Evolutionary conservation across 148 eudicot species (phyloP).

Genomic region (Nyssa sinensis): DNA sequence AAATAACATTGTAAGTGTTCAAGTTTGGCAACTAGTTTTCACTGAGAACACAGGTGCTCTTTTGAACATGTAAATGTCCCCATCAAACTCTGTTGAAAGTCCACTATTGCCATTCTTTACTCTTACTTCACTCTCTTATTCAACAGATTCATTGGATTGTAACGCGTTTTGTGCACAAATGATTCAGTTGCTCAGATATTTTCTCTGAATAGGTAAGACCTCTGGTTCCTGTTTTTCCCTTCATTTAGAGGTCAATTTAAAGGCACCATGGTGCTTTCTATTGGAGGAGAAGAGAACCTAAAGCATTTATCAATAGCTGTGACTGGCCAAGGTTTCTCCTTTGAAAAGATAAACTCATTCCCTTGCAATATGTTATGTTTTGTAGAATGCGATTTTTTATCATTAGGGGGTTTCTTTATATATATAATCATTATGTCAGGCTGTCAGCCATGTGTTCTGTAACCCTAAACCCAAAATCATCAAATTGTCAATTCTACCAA

Average conservation of each 20-base stretch:
- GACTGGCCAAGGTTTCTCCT: not conserved
- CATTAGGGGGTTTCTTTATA: not conserved
- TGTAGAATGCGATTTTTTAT: too few relatives aligned
- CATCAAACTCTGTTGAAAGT: not conserved
- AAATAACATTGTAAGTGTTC: slow-evolving; percentile 68
- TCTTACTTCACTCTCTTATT: slow-evolving; percentile 7
- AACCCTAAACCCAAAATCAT: not conserved
- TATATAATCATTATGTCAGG: too few relatives aligned
- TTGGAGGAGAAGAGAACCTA: not conserved
- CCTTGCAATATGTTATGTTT: not conserved
- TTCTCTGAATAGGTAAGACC: not conserved
- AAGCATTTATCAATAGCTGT: not conserved
- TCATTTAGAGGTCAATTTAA: not conserved
- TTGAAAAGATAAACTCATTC: not conserved
- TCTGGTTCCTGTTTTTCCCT: not conserved
- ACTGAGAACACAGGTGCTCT: not conserved
- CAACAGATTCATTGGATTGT: slow-evolving; percentile 71
- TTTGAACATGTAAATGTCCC: not conserved
- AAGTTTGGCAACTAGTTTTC: not conserved
- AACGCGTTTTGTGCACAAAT: slow-evolving; percentile 37
- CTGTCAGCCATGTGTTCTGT: not conserved
- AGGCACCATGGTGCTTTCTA: not conserved
- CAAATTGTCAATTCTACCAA: not conserved
- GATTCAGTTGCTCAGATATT: slow-evolving; percentile 12
- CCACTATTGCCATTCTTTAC: not conserved